Conservation (phyloP, 306 rosid genomes). For the Vicia sativa region DNA sequence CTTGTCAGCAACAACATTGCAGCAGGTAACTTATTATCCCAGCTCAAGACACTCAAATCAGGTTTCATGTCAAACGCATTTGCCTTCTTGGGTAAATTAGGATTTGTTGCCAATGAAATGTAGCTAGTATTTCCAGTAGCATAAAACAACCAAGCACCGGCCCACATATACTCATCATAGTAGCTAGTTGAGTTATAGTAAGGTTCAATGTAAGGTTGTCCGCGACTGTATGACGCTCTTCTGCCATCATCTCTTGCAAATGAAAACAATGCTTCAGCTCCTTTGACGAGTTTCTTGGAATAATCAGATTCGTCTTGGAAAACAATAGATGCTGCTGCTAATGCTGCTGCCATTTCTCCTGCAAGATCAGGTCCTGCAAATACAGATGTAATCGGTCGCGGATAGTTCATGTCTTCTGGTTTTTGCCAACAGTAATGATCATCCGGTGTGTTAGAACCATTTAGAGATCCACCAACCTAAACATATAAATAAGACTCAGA, state of each 20-base stretch:
- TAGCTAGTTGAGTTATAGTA: conserved; percentile 64
- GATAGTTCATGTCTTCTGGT: conserved; percentile 64
- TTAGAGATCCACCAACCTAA: conserved; percentile 57
- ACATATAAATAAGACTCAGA: background rate
- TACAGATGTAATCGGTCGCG: conserved; percentile 40
- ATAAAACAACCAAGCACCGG: conserved; percentile 62
- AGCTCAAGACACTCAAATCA: conserved; percentile 49
- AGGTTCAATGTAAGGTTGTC: conserved; percentile 36
- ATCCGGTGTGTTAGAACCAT: conserved; percentile 52
- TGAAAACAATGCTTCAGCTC: conserved; percentile 51
- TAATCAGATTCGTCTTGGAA: conserved; percentile 53
- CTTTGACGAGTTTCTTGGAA: conserved; percentile 49
- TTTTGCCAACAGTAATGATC: conserved; percentile 68
- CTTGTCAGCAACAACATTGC: conserved; percentile 69
- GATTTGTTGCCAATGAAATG: conserved; percentile 53
- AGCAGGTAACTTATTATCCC: conserved; percentile 69
- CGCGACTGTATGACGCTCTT: conserved; percentile 46
- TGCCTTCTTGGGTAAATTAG: conserved; percentile 39
- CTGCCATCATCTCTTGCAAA: conserved; percentile 56
- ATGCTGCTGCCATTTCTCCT: conserved; percentile 72
- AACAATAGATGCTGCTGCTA: conserved; percentile 70
- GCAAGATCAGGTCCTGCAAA: conserved; percentile 60
- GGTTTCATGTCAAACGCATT: conserved; percentile 48
- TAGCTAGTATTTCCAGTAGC: conserved; percentile 64
- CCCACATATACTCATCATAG: conserved; percentile 78